Percentiles rank a stretch among this genome's conserved stretches.
These are phyloP conservation scores for Phaeosphaeriaceae sp. DNA, from an alignment of 2,329 filamentous ascomycete genomes.

Conservation along the genomic window DNA sequence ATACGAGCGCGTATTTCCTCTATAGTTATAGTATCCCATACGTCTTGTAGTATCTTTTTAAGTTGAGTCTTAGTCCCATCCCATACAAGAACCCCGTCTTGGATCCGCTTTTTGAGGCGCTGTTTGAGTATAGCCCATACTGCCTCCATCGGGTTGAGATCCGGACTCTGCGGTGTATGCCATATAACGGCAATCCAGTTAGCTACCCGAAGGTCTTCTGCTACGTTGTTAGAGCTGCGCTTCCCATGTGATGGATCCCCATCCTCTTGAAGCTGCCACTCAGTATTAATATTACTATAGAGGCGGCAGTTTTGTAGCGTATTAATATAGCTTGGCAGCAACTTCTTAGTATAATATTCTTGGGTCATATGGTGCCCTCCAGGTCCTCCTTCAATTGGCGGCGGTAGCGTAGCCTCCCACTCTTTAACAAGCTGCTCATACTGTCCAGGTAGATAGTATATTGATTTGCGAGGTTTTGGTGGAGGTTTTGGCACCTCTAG, in stretches of 20 bases:
- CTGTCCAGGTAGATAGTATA: not conserved
- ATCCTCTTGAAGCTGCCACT: constrained; percentile 9
- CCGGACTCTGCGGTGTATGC: constrained; percentile 5
- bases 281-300: not conserved
- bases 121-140: constrained; percentile 8
- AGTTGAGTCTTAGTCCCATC: not conserved
- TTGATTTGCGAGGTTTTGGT: not conserved
- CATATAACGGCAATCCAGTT: not conserved
- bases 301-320: not conserved
- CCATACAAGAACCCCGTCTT: not conserved
- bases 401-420: constrained; percentile 5
- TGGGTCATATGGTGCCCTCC: constrained; percentile 1
- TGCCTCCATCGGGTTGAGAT: constrained; percentile 12
- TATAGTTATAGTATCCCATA: no score
- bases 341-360: constrained; percentile 5
- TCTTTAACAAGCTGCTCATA: not conserved
- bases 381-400: not conserved
- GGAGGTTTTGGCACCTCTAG: not conserved
- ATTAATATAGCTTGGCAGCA: not conserved
- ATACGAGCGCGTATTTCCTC: no score
- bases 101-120: not conserved
- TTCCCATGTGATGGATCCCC: constrained; percentile 11
- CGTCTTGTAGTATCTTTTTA: no score
- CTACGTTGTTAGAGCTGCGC: not conserved
- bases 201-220: not conserved